Base-by-base conservation (phyloP, 345 rosid genomes). In the Eutrema japonicum region DNA sequence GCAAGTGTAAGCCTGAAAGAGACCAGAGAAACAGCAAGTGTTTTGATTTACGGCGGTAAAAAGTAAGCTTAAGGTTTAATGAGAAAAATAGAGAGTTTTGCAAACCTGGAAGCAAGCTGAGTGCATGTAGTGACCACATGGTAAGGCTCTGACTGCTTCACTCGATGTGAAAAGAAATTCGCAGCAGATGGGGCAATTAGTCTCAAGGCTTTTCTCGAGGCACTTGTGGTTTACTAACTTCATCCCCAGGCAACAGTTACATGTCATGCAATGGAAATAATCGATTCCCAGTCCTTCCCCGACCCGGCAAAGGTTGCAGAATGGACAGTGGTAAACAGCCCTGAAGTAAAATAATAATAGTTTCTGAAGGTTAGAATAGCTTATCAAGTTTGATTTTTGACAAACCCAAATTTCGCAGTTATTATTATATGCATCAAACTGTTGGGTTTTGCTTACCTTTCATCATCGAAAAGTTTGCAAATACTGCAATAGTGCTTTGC, bases 81-180 rank as follows among this genome's bases (percentile, higher is more conserved):
- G 59, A 46, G 26, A 14, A 64, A 43, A 53, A 18, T 18, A 27
- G 55, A n/a, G 77, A 66, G 56, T 41, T 33, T 38, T 61, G 26
- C 76, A 48, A 53, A 93, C 97, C 97, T 93, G 97, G 85, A 93
- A 93, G 77, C 98, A 91, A 79, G 94, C 82, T 18, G 96, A 84
- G 77, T 91, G 98, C 97, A 89, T 87, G 75, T 83, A 85, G 84
- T 91, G 98, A 73, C 97, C 97, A 76, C 97, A 93, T 52, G 97
- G 93, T 69, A 91, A 83, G 73, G 92, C 89, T 84, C 93, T 89
- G 63, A 91, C 96, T 7, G 86, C 66, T 66, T 86, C 91, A 75
- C 91, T 91, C 41, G 97, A 91, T 18, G 96, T 90, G 80, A 93
- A 90, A 27, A 90, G 72, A 77, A 89, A 91, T 57, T 90, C 98